Conservation (phyloP, 2,329 filamentous ascomycete genomes). For the Fusarium decemcellulare region DNA sequence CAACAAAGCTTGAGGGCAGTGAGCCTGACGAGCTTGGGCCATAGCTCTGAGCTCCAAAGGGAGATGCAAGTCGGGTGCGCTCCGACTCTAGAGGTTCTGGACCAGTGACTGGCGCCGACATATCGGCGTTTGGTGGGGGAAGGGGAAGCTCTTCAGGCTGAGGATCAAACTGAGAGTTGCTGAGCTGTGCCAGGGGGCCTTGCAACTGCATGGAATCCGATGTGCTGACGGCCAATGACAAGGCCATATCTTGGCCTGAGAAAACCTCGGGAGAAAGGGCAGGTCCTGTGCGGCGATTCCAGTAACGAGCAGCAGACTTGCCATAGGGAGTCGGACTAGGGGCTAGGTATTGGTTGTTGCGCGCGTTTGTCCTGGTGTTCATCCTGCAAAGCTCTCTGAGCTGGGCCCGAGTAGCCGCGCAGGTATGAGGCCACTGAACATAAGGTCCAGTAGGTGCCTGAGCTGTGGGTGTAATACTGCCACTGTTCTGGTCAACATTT, state of each 20-base stretch:
- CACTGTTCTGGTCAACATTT: conserved; percentile 59
- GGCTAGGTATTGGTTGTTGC: conserved; percentile 63
- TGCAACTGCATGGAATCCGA: conserved; percentile 75
- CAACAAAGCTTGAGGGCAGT: conserved; percentile 56
- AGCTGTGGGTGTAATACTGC: conserved; percentile 69
- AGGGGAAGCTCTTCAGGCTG: conserved; percentile 40
- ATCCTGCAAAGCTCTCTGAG: conserved; percentile 74
- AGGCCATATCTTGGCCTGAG: conserved; percentile 72
- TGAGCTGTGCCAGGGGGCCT: conserved; percentile 72
- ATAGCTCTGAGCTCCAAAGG: conserved; percentile 71
- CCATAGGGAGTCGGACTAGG: conserved; percentile 70
- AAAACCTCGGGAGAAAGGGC: conserved; percentile 65
- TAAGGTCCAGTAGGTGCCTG: conserved; percentile 61
- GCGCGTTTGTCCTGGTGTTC: conserved; percentile 62
- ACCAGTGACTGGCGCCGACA: conserved; percentile 14
- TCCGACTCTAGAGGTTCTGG: conserved; percentile 43
- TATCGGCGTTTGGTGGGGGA: conserved; percentile 27
- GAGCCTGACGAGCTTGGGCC: conserved; percentile 72
- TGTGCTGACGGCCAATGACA: conserved; percentile 75
- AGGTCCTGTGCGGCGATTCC: conserved; percentile 64
- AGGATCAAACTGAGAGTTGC: conserved; percentile 56
- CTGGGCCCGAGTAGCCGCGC: conserved; percentile 72
- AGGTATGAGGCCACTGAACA: conserved; percentile 75
- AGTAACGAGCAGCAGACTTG: conserved; percentile 63
- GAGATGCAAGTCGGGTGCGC: conserved; percentile 64